Evolutionary conservation across 805 yeast genomes (phyloP).

Genomic region (Wickerhamiella nectarea): DNA sequence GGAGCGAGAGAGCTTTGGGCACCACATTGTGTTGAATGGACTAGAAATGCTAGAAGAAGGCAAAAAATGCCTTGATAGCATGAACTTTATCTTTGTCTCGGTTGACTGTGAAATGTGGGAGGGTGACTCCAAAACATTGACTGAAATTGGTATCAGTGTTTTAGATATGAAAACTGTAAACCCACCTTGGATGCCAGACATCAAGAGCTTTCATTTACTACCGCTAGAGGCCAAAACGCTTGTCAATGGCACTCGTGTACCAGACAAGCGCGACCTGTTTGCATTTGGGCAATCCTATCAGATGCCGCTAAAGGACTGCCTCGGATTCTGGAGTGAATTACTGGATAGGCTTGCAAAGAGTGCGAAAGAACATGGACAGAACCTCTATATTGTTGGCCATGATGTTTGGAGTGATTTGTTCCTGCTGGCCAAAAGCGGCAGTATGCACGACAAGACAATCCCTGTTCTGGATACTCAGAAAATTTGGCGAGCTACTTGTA

Average conservation of each 20-base stretch:
- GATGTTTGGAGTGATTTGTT: conserved; percentile 41
- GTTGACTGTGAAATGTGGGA: conserved; percentile 6
- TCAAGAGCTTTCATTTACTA: not conserved
- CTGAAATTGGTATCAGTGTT: conserved; percentile 5
- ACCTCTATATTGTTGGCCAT: conserved; percentile 41
- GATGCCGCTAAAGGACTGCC: conserved; percentile 1
- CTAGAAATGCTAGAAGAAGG: conserved; percentile 2
- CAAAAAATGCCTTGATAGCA: not conserved
- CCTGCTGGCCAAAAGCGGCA: conserved; percentile 31
- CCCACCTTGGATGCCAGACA: not conserved
- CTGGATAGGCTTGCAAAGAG: conserved; percentile 16
- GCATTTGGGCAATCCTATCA: not conserved
- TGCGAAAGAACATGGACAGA: conserved; percentile 9
- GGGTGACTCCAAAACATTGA: not conserved
- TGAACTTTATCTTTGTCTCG: conserved; percentile 4
- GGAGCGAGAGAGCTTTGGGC: not conserved
- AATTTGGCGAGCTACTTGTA: conserved; percentile 24
- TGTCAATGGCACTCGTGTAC: conserved; percentile 1
- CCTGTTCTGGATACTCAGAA: conserved; percentile 39
- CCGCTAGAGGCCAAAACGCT: not conserved
- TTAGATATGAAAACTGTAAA: not conserved
- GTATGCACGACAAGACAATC: conserved; percentile 30
- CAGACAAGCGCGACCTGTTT: conserved; percentile 4
- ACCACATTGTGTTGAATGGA: not conserved
- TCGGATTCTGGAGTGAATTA: not conserved